Evolutionary conservation across 1,284 basidiomycete genomes (phyloP), one percentile per base, ranked within the genome.

Genomic region (Cutaneotrichosporon sp.): DNA sequence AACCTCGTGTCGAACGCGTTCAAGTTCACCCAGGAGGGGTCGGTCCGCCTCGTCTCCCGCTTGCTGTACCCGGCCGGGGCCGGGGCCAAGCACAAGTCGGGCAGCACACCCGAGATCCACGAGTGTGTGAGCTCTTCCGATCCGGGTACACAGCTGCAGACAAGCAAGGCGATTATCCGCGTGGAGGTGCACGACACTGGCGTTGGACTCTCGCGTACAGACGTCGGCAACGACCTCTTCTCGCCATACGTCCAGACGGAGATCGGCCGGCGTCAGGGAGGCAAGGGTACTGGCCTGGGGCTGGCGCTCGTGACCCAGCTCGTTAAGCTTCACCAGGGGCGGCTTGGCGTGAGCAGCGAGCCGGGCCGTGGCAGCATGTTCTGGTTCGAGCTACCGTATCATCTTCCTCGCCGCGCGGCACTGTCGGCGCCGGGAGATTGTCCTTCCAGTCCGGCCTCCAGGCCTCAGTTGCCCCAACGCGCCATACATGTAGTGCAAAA

Each of bases 291-390:
- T n/a, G n/a, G 91, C 3, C 81, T 94, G 18, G 92, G 92, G 11
- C 78, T 95, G 20, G 91, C 91, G 1, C 84, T 95, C 20, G 91
- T 94, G n/a, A 84, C 91, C 38, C 90, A 92, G 72, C 94, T 95
- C 60, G 90, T 95, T 65, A 91, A 89, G 76, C 82, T 92, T 34
- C 88, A 85, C 58, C 87, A 89, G 14, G 92, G 92, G 7, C 84
- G 90, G 25, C 81, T n/a, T n/a, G 90, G 92, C 54, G 81, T 82
- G 3, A 75, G 80, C n/a, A 76, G 72, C n/a, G 69, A 79, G n/a
- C 66, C 72, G 27, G 65, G 62, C 20, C 69, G 78, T 49, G 78
- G 82, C 3, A 71, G 68, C 3, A 73, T 71, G 63, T 79, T 79
- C 68, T 79, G 78, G 77, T 56, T 52, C 9, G 53, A 55, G 54